These are phyloP conservation scores for Echinochloa phyllopogon DNA, from an alignment of 176 grass and related monocot species.

Conservation along the genomic window DNA sequence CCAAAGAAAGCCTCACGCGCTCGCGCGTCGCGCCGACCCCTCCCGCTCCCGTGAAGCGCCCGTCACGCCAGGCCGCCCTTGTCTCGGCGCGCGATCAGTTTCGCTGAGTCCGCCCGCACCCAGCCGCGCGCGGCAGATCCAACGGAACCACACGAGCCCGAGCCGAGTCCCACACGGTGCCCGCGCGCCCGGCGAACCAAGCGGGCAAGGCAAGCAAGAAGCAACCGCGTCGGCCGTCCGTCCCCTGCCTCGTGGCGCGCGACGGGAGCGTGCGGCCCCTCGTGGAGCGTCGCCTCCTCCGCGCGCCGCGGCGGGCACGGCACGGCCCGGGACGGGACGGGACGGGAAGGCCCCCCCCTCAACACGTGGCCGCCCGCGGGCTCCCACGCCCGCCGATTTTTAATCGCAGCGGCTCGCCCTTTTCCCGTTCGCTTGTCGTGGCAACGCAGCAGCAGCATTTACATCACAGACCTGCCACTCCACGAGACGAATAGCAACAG, in stretches of 20 bases:
- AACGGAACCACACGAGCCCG: not conserved
- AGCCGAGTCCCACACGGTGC: not conserved
- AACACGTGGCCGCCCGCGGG: not conserved
- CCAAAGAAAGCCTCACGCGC: not conserved
- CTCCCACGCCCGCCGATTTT: constrained; percentile 8
- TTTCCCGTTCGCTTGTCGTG: not conserved
- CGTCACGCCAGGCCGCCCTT: not conserved
- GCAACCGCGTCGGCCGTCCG: not conserved
- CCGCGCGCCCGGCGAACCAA: not conserved
- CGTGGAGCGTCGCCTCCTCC: constrained; percentile 28
- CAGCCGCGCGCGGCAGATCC: not conserved
- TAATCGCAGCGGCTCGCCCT: not conserved
- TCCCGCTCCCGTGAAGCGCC: not conserved
- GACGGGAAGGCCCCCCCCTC: not conserved
- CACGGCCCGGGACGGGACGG: not conserved
- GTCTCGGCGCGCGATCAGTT: not conserved
- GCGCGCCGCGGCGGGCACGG: not conserved
- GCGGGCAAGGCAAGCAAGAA: constrained; percentile 13
- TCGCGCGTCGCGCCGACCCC: not conserved
- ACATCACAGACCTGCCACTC: not conserved
- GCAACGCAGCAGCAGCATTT: not conserved
- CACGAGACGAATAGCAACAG: not conserved
- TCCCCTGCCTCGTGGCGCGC: not conserved
- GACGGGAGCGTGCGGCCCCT: constrained; percentile 32
- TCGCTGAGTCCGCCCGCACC: not conserved